phyloP scores from a whole-genome alignment of 2,329 filamentous ascomycete species.

The Fusarium sterilihyphosum region DNA sequence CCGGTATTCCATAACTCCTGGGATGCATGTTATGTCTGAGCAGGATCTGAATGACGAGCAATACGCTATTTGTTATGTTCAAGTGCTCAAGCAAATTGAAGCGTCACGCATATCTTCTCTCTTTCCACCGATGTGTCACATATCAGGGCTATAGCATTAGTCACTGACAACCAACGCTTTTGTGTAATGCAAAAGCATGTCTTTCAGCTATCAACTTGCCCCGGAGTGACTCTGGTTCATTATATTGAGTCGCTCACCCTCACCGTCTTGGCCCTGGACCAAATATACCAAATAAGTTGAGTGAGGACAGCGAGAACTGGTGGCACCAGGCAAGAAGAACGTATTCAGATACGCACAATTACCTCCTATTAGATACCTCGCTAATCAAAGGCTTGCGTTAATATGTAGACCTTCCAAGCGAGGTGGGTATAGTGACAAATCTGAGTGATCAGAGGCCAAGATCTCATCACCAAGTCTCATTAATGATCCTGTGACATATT shows the following conservation, averaged over 20 bases:
- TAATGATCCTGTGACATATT: not conserved
- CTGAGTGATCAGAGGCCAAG: not conserved
- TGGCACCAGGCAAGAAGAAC: not conserved
- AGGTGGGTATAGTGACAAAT: not conserved
- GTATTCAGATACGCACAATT: not conserved
- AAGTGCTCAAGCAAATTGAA: too few relatives aligned
- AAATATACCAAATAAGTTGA: not conserved
- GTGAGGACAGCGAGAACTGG: not conserved
- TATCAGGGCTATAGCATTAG: not conserved
- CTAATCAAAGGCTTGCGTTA: not conserved
- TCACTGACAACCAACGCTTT: not conserved
- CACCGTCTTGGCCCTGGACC: not conserved
- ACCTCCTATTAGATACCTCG: not conserved
- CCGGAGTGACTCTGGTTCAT: not conserved
- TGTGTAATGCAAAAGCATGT: not conserved
- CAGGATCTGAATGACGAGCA: not conserved
- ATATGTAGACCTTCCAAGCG: too few relatives aligned
- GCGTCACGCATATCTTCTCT: not conserved
- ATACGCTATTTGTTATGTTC: not conserved
- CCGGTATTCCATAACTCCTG: conserved; percentile 11
- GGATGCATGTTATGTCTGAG: conserved; percentile 7
- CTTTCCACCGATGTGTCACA: not conserved
- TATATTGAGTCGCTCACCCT: not conserved
- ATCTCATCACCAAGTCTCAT: not conserved
- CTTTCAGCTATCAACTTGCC: not conserved